These are phyloP conservation scores for Aureobasidium sp. DNA, from an alignment of 2,329 filamentous ascomycete species.

Conservation along the genomic window DNA sequence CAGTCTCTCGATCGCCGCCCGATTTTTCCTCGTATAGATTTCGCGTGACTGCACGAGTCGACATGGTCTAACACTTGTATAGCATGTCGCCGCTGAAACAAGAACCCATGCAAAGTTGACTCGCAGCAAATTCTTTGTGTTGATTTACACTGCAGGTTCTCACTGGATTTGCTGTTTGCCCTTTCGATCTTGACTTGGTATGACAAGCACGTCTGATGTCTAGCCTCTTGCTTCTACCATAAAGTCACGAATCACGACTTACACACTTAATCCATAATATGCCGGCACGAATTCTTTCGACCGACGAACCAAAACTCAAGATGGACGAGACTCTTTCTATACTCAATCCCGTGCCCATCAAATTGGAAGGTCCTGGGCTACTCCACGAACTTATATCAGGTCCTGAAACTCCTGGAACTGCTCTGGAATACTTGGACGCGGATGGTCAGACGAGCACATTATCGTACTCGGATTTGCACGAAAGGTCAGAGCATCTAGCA, in stretches of 20 bases:
- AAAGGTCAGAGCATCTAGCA: slow-evolving; percentile 51
- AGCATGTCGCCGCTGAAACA: neutral
- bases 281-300: slow-evolving; percentile 6
- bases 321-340: slow-evolving; percentile 41
- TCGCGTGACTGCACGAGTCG: slow-evolving; percentile 7
- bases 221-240: neutral
- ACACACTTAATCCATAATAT: slow-evolving; percentile 11
- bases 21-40: slow-evolving; percentile 6
- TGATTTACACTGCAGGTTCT: neutral
- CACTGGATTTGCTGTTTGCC: neutral
- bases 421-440: slow-evolving; percentile 57
- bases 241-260: neutral
- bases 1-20: slow-evolving; percentile 2
- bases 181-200: neutral
- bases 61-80: slow-evolving; percentile 2
- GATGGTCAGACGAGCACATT: slow-evolving; percentile 42
- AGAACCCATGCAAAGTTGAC: neutral
- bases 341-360: slow-evolving; percentile 49
- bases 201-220: neutral
- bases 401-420: slow-evolving; percentile 35
- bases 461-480: slow-evolving; percentile 59
- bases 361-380: slow-evolving; percentile 48
- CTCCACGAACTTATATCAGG: slow-evolving; percentile 58
- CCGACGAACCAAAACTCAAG: slow-evolving; percentile 4
- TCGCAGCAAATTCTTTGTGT: neutral